Evolutionary conservation across 2,329 filamentous ascomycete species (phyloP).

Genomic region (Ophiognomonia clavigignenti-juglandacearum): DNA sequence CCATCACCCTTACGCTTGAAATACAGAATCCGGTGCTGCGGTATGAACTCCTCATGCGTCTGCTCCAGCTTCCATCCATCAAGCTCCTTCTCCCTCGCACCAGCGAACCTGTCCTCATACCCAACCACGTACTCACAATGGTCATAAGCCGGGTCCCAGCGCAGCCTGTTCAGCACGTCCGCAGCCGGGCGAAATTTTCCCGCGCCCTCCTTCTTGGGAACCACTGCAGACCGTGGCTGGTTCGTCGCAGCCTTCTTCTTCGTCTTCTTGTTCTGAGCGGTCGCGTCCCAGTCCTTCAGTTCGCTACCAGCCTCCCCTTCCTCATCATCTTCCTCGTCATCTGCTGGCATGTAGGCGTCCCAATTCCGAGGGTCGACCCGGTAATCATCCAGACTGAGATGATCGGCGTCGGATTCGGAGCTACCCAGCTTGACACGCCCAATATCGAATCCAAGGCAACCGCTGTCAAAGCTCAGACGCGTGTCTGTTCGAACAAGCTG

Average conservation of each 20-base stretch:
- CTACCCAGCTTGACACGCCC: constrained; percentile 33
- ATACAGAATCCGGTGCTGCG: constrained; percentile 59
- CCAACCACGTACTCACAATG: constrained; percentile 51
- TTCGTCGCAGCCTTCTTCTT: constrained; percentile 16
- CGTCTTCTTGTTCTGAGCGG: constrained; percentile 11
- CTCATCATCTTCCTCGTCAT: constrained; percentile 36
- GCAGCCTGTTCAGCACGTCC: constrained; percentile 55
- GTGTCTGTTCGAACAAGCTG: constrained; percentile 38
- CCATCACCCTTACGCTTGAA: constrained; percentile 51
- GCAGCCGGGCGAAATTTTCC: constrained; percentile 50
- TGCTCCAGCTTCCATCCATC: constrained; percentile 56
- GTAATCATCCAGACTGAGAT: no score
- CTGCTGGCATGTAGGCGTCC: constrained; percentile 39
- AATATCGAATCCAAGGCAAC: constrained; percentile 44
- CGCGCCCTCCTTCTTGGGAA: constrained; percentile 26
- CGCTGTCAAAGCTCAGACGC: constrained; percentile 44
- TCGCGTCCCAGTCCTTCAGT: neutral
- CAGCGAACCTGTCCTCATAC: constrained; percentile 57
- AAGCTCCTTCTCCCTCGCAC: constrained; percentile 47
- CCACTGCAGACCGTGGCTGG: constrained; percentile 12
- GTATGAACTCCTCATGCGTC: constrained; percentile 63
- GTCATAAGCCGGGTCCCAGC: constrained; percentile 49
- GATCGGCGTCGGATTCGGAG: no score
- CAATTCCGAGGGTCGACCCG: constrained; percentile 44
- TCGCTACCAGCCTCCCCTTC: constrained; percentile 30